Conservation (phyloP, 805 yeast species). For the Sugiyamaella valdiviana region DNA sequence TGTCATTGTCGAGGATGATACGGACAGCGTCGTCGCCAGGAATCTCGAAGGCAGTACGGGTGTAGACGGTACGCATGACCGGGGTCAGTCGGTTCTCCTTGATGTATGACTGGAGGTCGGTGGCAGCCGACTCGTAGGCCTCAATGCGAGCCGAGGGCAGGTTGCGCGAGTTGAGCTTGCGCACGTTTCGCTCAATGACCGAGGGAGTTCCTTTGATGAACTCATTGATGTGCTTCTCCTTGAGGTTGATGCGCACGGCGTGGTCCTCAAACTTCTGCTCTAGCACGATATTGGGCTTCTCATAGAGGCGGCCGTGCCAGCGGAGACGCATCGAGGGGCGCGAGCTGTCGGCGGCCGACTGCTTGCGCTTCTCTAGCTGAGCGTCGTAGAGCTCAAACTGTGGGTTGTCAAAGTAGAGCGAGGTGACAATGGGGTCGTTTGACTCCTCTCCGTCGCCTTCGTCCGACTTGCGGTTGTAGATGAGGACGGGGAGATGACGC, state of each 20-base stretch:
- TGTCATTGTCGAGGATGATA: slow-evolving; percentile 83
- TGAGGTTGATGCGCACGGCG: slow-evolving; percentile 57
- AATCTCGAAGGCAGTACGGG: slow-evolving; percentile 93
- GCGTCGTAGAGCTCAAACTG: slow-evolving; percentile 80
- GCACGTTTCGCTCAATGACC: slow-evolving; percentile 45
- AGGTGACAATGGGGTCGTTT: slow-evolving; percentile 75
- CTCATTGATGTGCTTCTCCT: slow-evolving; percentile 74
- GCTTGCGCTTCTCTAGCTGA: slow-evolving; percentile 56
- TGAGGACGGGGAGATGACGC: slow-evolving; percentile 87
- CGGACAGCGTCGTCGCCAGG: slow-evolving; percentile 95
- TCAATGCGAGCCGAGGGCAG: slow-evolving; percentile 47
- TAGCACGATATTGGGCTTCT: slow-evolving; percentile 69
- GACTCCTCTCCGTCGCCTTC: slow-evolving; percentile 38
- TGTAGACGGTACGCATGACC: slow-evolving; percentile 75
- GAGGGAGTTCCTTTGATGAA: slow-evolving; percentile 52
- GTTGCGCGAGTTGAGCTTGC: slow-evolving; percentile 59
- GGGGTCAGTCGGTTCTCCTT: slow-evolving; percentile 69
- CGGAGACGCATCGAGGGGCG: slow-evolving; percentile 71
- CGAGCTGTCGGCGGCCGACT: background rate
- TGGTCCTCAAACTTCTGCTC: slow-evolving; percentile 64
- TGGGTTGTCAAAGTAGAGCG: slow-evolving; percentile 80
- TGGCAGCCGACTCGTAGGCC: slow-evolving; percentile 48
- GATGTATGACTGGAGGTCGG: slow-evolving; percentile 58
- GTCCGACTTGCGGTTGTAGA: slow-evolving; percentile 49
- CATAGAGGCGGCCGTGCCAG: slow-evolving; percentile 80